Evolutionary conservation across 495 filamentous ascomycete genomes (phyloP).

Genomic region (Aspergillus haitiensis): DNA sequence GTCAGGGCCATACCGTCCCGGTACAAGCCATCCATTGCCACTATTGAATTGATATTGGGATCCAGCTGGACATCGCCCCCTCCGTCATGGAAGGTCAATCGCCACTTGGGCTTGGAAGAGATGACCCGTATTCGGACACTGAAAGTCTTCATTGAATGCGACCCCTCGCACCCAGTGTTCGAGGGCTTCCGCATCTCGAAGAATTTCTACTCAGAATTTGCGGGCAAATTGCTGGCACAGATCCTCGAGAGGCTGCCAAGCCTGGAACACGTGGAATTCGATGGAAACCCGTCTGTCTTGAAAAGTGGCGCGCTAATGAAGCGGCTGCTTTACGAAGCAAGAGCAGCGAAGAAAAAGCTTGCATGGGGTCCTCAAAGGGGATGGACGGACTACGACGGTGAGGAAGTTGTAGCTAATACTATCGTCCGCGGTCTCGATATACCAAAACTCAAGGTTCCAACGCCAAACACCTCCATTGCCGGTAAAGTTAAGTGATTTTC

Average conservation of each 20-base stretch:
- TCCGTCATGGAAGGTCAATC: conserved; percentile 67
- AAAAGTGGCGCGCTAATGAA: conserved; percentile 68
- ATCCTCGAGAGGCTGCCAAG: conserved; percentile 61
- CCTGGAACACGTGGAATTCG: conserved; percentile 67
- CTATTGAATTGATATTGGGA: conserved; percentile 74
- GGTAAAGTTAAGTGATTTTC: too few relatives aligned
- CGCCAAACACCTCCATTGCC: conserved; percentile 1
- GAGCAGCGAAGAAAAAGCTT: conserved; percentile 52
- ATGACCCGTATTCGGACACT: conserved; percentile 60
- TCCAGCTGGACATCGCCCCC: conserved; percentile 80
- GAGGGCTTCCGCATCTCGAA: conserved; percentile 66
- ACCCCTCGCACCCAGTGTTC: conserved; percentile 72
- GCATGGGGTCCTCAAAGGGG: conserved; percentile 70
- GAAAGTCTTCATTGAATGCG: conserved; percentile 75
- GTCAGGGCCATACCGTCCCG: conserved; percentile 47
- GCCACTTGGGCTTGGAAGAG: conserved; percentile 63
- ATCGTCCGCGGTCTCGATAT: conserved; percentile 19
- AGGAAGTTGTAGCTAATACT: conserved; percentile 22
- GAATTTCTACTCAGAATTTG: conserved; percentile 77
- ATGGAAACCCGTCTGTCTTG: conserved; percentile 70
- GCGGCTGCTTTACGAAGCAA: conserved; percentile 60
- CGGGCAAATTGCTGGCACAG: conserved; percentile 53
- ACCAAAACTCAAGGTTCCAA: neutral
- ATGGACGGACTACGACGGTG: conserved; percentile 51
- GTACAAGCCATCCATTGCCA: conserved; percentile 65